Base-by-base conservation (phyloP, 805 yeast genomes). In the Grigorovia jiainica region DNA sequence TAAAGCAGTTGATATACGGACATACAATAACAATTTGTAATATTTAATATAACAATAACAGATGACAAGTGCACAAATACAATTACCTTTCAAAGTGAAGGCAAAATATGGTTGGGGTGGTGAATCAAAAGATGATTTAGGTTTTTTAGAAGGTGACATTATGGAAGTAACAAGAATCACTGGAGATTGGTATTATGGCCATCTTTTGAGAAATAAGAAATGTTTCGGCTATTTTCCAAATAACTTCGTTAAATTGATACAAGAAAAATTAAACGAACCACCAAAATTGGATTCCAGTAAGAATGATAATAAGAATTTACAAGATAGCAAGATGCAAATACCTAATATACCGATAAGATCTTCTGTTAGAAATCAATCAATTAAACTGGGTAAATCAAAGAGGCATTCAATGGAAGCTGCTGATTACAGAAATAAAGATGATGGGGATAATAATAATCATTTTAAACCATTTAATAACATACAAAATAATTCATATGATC, bases 41-140 rank as follows among this genome's bases (percentile, higher is more conserved):
- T n/a, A 21, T 6, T 21, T 6, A 21, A 8, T 21, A 6, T 21
- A 6, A 6, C n/a, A 15, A 27, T 7, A 7, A 11, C 15, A 27
- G 7, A 27, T 27, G 31, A 13, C 31, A 10, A 13, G 15, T 4
- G 15, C 31, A 27, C 31, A 27, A 11, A 13, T 27, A 27, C 31
- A 27, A 27, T 13, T 74, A 15, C 94, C 94, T 4, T 85, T 85
- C 61, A 71, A 72, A 55, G 95, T 82, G 25, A 76, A 75, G 55
- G 92, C 98, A 8, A 74, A 75, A 32, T 90, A 84, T 57, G 86
- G 95, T 19, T 89, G 96, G 96, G 80, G 96, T 17, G 97, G 96
- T 13, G 87, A 87, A 54, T 78, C 83, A 53, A 84, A 79, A 42
- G 82, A 84, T 36, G 97, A 92, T 57, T 69, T 92, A 34, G 97